These are phyloP conservation scores for Ulota crispa DNA, from an alignment of 225 moss, liverwort and hornwort species.

Conservation along the genomic window DNA sequence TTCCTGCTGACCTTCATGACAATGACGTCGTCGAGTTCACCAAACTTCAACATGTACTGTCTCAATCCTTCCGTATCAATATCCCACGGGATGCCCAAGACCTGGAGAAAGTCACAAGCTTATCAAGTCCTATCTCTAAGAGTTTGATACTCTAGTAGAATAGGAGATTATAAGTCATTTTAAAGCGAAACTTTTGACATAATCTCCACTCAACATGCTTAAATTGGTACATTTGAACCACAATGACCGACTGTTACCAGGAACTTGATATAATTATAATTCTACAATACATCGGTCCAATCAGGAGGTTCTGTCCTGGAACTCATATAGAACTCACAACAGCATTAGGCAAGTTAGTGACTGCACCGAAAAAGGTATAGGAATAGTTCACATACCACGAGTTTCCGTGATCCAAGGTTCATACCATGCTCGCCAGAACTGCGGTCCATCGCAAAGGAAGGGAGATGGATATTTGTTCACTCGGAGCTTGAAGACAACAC, in stretches of 20 bases:
- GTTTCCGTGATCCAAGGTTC: constrained; percentile 70
- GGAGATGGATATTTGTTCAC: constrained; percentile 32
- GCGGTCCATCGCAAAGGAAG: constrained; percentile 50
- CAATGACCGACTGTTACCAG: neutral
- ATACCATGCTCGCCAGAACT: constrained; percentile 64
- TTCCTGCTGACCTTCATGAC: constrained; percentile 88
- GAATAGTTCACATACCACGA: constrained; percentile 54
- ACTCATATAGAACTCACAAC: neutral
- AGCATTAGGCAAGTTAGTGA: neutral
- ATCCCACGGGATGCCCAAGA: constrained; percentile 97
- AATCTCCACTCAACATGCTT: neutral
- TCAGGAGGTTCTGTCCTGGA: neutral
- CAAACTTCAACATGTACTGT: constrained; percentile 94
- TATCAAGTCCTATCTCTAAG: neutral
- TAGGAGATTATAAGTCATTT: neutral
- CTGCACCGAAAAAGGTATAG: neutral
- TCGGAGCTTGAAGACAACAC: constrained; percentile 48
- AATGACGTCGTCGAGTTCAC: constrained; percentile 95
- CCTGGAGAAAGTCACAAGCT: constrained; percentile 45
- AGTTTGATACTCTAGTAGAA: neutral
- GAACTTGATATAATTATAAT: neutral
- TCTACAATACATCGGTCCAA: constrained; percentile 7
- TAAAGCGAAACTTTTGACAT: neutral
- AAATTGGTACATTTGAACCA: constrained; percentile 1
- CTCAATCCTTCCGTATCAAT: constrained; percentile 94